These are phyloP conservation scores for Metarhizium rileyi DNA, from an alignment of 2,329 filamentous ascomycete genomes.

Conservation along the genomic window DNA sequence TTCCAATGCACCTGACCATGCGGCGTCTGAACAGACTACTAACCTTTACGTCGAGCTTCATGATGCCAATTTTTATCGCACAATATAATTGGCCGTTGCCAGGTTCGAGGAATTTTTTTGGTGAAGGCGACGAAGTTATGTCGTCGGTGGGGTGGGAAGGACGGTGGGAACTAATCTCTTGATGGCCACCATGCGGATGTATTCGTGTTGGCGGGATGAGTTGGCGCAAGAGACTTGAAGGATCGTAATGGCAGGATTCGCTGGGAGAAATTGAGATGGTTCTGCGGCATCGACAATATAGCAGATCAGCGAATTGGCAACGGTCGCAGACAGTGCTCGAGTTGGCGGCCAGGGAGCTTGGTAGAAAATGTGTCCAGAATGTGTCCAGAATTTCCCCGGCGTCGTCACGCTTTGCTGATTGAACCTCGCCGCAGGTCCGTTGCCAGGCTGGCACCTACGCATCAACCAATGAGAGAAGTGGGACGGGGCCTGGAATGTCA, in stretches of 20 bases:
- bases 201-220: neutral
- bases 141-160: conserved; percentile 3
- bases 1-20: neutral
- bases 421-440: neutral
- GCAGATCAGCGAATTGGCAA: neutral
- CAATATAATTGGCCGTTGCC: neutral
- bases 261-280: neutral
- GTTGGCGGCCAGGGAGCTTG: conserved; percentile 4
- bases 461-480: neutral
- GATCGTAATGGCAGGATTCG: neutral
- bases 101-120: neutral
- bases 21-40: conserved; percentile 9
- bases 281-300: neutral
- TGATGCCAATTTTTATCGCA: conserved; percentile 15
- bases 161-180: conserved; percentile 1
- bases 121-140: neutral
- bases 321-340: neutral
- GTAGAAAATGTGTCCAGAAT: conserved; percentile 9
- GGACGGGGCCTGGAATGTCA: conserved; percentile 8
- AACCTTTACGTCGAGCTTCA: conserved; percentile 35
- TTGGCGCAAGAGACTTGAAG: neutral
- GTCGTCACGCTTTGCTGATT: neutral
- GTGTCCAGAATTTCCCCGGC: neutral
- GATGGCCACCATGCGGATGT: conserved; percentile 2
- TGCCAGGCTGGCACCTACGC: conserved; percentile 9